Base-by-base conservation (phyloP, 352 stramenopile species). In the Detonula confervacea region DNA sequence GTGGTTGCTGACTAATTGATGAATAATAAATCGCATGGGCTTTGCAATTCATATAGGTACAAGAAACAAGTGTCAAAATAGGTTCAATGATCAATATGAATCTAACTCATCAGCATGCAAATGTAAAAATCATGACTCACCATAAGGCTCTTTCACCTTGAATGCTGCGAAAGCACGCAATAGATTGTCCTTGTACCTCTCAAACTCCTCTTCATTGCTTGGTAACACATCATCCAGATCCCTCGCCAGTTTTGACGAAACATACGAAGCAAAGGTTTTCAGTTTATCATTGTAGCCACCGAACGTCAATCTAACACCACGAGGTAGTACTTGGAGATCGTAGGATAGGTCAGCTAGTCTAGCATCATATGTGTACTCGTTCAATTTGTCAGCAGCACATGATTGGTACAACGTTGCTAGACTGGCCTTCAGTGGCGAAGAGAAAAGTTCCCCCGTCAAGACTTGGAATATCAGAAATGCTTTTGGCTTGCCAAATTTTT, bases 261-360 rank as follows among this genome's bases (percentile, higher is more conserved):
- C 77, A 61, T 91, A 91, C 1, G 73, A 65, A 27, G 85, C 84
- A 67, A 94, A 92, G 0, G 83, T 56, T 73, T 85, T 35, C 4
- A 94, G 71, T 66, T 92, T 92, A 12, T 92, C 87, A 44, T 91
- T 91, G 73, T 92, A 94, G 27, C 89, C 89, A 12, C 89, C 89
- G 80, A 94, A 92, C 18, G 89, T 92, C 0, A 94, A 39, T 2
- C 87, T 64, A 9, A 90, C 76, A 25, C 89, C 89, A 66, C 87
- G 64, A 14, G 87, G 83, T 0, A 92, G 46, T 9, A 94, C 81
- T 33, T 89, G 77, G 27, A 91, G 74, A 33, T 92, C 83, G 67
- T 91, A 92, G 0, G 75, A 83, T 12, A 92, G 68, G 25, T 87
- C 88, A 39, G 88, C 84, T 8, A 93, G 72, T 14, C 79, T 30